A percentile compares a stretch with the other conserved stretches of the same genome.
phyloP scores from a whole-genome alignment of 208 protist genomes.

The Leishmania lainsoni region DNA sequence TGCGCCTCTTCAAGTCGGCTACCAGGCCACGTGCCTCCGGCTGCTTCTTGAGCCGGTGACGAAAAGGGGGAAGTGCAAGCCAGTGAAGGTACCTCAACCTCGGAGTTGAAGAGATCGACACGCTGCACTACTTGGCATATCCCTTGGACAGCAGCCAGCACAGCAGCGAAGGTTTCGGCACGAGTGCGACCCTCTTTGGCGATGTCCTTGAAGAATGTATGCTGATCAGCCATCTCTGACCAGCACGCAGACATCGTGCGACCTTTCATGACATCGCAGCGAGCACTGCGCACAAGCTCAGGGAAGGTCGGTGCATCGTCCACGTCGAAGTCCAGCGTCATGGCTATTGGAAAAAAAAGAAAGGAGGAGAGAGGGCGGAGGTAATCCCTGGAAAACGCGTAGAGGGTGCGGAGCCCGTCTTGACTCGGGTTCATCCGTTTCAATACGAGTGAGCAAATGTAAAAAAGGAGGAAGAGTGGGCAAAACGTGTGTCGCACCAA shows the following conservation, averaged over 20 bases:
- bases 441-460: not conserved
- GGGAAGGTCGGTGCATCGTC: slow-evolving; percentile 27
- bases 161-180: slow-evolving; percentile 36
- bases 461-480: too few species aligned
- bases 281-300: slow-evolving; percentile 23
- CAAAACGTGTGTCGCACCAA: not conserved
- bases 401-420: not conserved
- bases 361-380: not conserved
- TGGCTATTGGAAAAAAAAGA: slow-evolving; percentile 7
- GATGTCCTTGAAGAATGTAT: slow-evolving; percentile 72
- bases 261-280: slow-evolving; percentile 34
- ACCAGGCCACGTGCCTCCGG: not conserved
- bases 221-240: slow-evolving; percentile 39
- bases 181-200: slow-evolving; percentile 47
- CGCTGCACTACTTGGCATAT: slow-evolving; percentile 31
- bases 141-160: slow-evolving; percentile 49
- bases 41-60: not conserved
- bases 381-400: not conserved
- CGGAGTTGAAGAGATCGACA: not conserved
- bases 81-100: not conserved
- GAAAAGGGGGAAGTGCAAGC: not conserved
- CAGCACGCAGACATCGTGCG: slow-evolving; percentile 37
- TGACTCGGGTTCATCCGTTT: not conserved
- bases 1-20: slow-evolving; percentile 12
- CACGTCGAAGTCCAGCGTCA: slow-evolving; percentile 42